These are phyloP conservation scores for Leccinum obscurum DNA, from an alignment of 768 basidiomycete species.

Conservation along the genomic window DNA sequence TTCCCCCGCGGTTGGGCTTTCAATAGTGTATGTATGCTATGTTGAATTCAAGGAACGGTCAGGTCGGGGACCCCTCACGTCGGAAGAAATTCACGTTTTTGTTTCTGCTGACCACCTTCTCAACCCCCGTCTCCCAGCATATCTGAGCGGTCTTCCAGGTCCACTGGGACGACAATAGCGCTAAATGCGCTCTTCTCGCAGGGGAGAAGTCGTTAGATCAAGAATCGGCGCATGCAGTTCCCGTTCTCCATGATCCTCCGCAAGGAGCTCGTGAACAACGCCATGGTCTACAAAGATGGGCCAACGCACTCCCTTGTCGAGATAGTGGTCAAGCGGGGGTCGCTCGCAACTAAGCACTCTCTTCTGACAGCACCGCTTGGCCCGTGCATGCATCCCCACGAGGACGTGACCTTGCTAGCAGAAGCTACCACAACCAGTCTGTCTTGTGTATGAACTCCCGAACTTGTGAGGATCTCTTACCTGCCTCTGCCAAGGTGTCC, in stretches of 20 bases:
- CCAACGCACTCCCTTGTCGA: slow-evolving; percentile 19
- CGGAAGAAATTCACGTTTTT: neutral
- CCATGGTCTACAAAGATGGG: slow-evolving; percentile 19
- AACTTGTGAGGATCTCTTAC: too few relatives aligned
- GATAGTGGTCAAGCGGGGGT: slow-evolving; percentile 18
- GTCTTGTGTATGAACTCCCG: too few relatives aligned
- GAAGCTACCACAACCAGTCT: too few relatives aligned
- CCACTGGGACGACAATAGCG: neutral
- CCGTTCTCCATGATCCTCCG: slow-evolving; percentile 7
- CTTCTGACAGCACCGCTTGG: too few relatives aligned
- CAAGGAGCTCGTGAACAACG: slow-evolving; percentile 1
- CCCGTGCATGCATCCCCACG: too few relatives aligned
- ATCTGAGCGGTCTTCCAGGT: neutral
- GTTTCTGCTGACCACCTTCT: neutral
- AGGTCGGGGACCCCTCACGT: too few relatives aligned
- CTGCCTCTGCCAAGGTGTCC: too few relatives aligned
- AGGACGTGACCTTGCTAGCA: too few relatives aligned
- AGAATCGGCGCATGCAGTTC: slow-evolving; percentile 9
- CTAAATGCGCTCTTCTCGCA: slow-evolving; percentile 14
- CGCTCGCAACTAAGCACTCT: too few relatives aligned
- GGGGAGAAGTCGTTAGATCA: slow-evolving; percentile 1
- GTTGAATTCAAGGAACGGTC: too few relatives aligned
- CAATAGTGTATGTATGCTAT: too few relatives aligned
- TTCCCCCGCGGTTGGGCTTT: too few relatives aligned
- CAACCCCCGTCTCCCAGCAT: neutral